Evolutionary conservation across 306 rosid species (phyloP).

Genomic region (Quercus cerris): DNA sequence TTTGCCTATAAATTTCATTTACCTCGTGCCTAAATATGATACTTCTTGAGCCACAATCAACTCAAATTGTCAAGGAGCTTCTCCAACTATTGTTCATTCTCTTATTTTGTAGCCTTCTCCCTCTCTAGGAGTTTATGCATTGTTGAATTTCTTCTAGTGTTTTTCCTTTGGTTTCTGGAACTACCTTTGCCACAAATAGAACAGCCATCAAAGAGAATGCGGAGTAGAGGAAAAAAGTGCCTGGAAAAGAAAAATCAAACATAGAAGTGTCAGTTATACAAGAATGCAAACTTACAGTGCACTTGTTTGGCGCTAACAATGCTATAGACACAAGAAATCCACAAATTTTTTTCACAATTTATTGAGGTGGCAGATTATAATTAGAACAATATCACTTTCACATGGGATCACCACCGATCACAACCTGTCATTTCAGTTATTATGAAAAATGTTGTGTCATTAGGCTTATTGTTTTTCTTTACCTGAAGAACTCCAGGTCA

Average conservation of each 20-base stretch:
- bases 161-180: conserved; percentile 94
- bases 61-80: not conserved
- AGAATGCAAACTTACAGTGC: not conserved
- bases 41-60: not conserved
- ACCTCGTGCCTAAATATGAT: not conserved
- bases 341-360: too few species aligned
- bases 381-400: too few species aligned
- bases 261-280: not conserved
- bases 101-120: not conserved
- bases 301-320: not conserved
- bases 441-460: too few species aligned
- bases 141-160: conserved; percentile 87
- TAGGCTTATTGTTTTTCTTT: not conserved
- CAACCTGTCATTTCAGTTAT: too few species aligned
- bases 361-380: too few species aligned
- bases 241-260: conserved; percentile 32
- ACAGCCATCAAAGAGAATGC: conserved; percentile 61
- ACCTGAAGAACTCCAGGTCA: conserved; percentile 80
- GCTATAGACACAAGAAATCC: too few species aligned
- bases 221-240: conserved; percentile 68
- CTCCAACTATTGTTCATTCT: not conserved
- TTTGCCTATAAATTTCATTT: not conserved
- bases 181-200: conserved; percentile 64
- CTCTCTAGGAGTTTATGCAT: conserved; percentile 42
- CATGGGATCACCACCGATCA: too few species aligned